Base-by-base conservation (phyloP, 2,329 filamentous ascomycete species). In the Stagonosporopsis rhizophila region DNA sequence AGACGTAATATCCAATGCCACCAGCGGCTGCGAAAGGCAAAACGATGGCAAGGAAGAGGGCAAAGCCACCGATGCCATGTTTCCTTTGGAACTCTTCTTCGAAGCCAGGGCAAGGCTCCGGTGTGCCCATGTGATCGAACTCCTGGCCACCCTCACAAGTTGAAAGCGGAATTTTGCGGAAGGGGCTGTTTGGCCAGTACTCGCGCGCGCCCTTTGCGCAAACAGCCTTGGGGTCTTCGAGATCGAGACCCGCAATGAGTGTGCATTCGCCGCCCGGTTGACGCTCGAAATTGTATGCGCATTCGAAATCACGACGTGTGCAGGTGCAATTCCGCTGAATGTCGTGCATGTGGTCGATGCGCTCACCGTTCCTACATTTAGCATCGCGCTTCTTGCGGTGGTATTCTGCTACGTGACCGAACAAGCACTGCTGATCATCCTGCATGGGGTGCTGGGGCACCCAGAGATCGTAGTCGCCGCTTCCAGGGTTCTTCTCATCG, bases 211-310 rank as follows among this genome's bases (percentile, higher is more conserved):
- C 86, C 67, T 97, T 80, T 37, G 74, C 75, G 74, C 89, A 91
- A 17, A 85, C 78, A 34, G 79, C 78, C 53, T 78, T 77, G 46
- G 88, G 85, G 65, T 90, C 82, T 7, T 82, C 79, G 12, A 90
- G 88, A 9, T 83, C 62, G 37, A 92, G 85, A 14, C 94, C 94
- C 0, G 83, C 76, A 1, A 98, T 92, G 12, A 96, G 85, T 5
- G 76, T 77, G 78, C 95, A 99, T 60, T 89, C 86, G 44, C 89
- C 89, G 70, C 93, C 90, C 25, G 80, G 83, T 75, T 90, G 86
- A 42, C 90, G 86, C 73, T 98, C 88, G 76, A 86, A 99, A 77
- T 99, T 99, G 82, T 92, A 99, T 73, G 96, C 94, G 78, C 91
- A 99, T 83, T 99, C 95, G 73, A 89, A 99, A 77, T 99, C 95